Evolutionary conservation across 2,329 filamentous ascomycete genomes (phyloP).

Genomic region (Fusarium graminum): DNA sequence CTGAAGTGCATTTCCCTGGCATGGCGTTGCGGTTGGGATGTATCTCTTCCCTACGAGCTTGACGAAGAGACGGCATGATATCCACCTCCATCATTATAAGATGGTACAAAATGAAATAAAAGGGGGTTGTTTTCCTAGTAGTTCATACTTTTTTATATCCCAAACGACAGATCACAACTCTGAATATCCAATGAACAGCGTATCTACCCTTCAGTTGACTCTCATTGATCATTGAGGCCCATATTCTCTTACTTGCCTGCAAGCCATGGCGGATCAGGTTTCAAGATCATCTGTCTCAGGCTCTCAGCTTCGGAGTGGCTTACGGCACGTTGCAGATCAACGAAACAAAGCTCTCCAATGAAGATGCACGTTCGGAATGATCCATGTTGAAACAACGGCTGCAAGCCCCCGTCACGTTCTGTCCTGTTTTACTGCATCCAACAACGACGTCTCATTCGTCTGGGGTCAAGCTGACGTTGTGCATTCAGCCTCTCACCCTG

Average conservation of each 20-base stretch:
- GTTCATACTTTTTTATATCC: conserved; percentile 43
- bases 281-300: conserved; percentile 16
- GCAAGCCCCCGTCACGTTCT: conserved; percentile 28
- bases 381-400: conserved; percentile 40
- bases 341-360: conserved; percentile 18
- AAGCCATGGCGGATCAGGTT: conserved; percentile 29
- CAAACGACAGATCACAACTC: conserved; percentile 36
- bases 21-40: conserved; percentile 53
- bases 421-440: conserved; percentile 20
- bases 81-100: conserved; percentile 52
- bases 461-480: conserved; percentile 8
- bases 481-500: conserved; percentile 19
- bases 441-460: conserved; percentile 17
- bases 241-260: neutral
- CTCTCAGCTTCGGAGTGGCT: conserved; percentile 35
- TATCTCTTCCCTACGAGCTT: conserved; percentile 56
- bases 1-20: conserved; percentile 50
- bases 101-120: conserved; percentile 36
- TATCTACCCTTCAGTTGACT: neutral
- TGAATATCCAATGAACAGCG: conserved; percentile 17
- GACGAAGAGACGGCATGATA: conserved; percentile 59
- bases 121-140: conserved; percentile 37
- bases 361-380: conserved; percentile 40
- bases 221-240: neutral
- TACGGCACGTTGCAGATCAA: conserved; percentile 42